Percentiles rank a stretch among this genome's conserved stretches.
phyloP scores from a whole-genome alignment of 345 rosid genomes.

The Orychophragmus violaceus region DNA sequence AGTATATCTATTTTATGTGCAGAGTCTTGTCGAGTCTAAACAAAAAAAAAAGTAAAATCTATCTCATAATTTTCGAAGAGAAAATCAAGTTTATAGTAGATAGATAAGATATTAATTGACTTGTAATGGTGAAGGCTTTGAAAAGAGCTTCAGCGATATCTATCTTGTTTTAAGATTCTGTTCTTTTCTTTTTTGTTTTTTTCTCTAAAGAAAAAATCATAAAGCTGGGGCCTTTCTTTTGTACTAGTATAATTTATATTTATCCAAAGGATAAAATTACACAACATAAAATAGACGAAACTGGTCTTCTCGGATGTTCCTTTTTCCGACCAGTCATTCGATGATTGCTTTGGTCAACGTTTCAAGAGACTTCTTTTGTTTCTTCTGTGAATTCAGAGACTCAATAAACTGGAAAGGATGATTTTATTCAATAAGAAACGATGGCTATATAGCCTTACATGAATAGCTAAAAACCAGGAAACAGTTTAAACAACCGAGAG shows the following conservation, averaged over 20 bases:
- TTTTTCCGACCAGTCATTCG: conserved; percentile 26
- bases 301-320: conserved; percentile 7
- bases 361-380: neutral
- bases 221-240: neutral
- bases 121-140: no score
- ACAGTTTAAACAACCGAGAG: no score
- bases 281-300: conserved; percentile 10
- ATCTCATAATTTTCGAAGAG: neutral
- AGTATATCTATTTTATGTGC: neutral
- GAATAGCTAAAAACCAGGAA: no score
- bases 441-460: no score
- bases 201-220: no score
- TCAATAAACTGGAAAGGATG: no score
- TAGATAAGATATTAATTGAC: neutral
- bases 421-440: no score
- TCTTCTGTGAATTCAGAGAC: no score
- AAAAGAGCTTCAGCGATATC: neutral
- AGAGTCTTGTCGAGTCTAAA: neutral
- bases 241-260: neutral
- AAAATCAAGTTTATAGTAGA: neutral
- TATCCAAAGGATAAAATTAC: neutral
- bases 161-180: no score
- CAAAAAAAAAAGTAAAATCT: neutral
- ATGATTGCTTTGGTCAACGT: conserved; percentile 21
- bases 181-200: no score